These are phyloP conservation scores for Elsinoe arachidis DNA, from an alignment of 2,329 filamentous ascomycete species.

Conservation along the genomic window DNA sequence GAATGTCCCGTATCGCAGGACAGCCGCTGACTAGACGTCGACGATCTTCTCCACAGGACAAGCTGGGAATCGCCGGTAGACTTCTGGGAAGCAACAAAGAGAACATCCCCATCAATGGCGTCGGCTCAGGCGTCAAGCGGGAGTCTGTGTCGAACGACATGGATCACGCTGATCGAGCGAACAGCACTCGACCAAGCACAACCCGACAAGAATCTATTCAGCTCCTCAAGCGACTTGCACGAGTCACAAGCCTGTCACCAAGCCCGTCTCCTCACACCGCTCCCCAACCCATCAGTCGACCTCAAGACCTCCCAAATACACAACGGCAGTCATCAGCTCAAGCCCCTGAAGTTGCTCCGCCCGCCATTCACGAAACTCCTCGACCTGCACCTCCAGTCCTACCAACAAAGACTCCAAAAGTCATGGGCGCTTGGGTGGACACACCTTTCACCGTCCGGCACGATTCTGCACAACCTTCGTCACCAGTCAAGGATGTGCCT, in stretches of 20 bases:
- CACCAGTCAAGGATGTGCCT: not conserved
- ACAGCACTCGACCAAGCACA: not conserved
- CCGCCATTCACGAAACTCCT: constrained; percentile 4
- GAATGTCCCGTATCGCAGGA: constrained; percentile 4
- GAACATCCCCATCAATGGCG: constrained; percentile 24
- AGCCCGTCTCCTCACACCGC: constrained; percentile 26
- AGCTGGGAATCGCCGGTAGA: constrained; percentile 15
- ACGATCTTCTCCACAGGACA: constrained; percentile 10
- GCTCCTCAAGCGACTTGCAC: constrained; percentile 37
- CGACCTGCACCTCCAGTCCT: not conserved
- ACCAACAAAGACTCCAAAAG: constrained; percentile 34
- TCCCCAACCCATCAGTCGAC: not conserved
- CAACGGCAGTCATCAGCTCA: constrained; percentile 13
- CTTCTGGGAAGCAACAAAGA: constrained; percentile 23
- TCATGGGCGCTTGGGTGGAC: constrained; percentile 42
- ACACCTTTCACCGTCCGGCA: constrained; percentile 26
- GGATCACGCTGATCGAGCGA: constrained; percentile 18
- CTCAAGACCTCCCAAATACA: not conserved
- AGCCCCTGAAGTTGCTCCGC: constrained; percentile 13
- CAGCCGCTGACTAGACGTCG: constrained; percentile 6
- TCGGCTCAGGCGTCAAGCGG: constrained; percentile 24
- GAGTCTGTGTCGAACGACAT: constrained; percentile 21
- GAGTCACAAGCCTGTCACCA: constrained; percentile 38
- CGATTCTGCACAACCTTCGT: constrained; percentile 1
- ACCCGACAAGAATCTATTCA: constrained; percentile 33